Percentiles rank a stretch among this genome's conserved stretches.
Evolutionary conservation across 2,329 filamentous ascomycete species (phyloP).

Genomic region (Neodidymelliopsis sp.): DNA sequence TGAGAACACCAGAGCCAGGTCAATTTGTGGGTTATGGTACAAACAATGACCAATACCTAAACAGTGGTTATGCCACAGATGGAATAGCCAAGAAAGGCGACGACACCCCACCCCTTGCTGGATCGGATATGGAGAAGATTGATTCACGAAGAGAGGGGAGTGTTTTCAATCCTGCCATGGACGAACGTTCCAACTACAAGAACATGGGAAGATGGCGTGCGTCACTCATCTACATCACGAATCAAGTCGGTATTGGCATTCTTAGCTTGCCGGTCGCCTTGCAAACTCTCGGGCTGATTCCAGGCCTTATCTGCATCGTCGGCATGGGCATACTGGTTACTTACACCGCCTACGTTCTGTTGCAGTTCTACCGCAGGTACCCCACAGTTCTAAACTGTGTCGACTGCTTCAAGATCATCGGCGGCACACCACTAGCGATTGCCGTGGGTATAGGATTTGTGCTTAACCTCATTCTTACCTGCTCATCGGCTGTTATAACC

Average conservation of each 20-base stretch:
- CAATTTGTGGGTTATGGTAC: too few species aligned
- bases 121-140: neutral
- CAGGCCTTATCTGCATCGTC: neutral
- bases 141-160: neutral
- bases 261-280: too few species aligned
- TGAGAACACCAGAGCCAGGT: too few species aligned
- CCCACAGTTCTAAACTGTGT: constrained; percentile 17
- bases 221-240: neutral
- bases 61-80: too few species aligned
- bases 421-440: constrained; percentile 8
- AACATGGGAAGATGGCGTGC: neutral
- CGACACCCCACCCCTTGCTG: neutral
- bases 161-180: neutral
- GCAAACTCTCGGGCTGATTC: too few species aligned
- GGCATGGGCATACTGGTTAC: too few species aligned
- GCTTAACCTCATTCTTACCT: constrained; percentile 18
- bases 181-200: neutral
- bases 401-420: constrained; percentile 14
- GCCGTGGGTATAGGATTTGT: constrained; percentile 18
- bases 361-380: constrained; percentile 22
- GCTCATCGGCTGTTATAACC: constrained; percentile 16
- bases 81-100: too few species aligned
- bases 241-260: neutral
- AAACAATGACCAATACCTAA: too few species aligned
- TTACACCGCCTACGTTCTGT: constrained; percentile 26